phyloP scores from a whole-genome alignment of 305 asterid species.

The Andrographis paniculata region DNA sequence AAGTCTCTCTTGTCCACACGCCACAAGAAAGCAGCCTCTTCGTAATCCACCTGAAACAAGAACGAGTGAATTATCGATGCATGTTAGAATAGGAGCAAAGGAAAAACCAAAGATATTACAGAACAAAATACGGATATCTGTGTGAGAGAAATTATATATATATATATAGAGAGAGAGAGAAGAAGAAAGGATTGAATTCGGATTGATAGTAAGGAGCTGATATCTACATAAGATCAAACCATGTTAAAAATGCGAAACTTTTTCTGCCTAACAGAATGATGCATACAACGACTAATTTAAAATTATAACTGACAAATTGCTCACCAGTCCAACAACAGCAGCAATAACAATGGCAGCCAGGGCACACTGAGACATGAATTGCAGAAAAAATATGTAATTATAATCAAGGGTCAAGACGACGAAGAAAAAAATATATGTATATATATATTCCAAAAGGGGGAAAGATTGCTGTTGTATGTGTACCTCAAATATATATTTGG shows the following conservation, averaged over 20 bases:
- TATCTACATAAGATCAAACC: too few relatives aligned
- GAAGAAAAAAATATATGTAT: too few relatives aligned
- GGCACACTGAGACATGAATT: slow-evolving; percentile 59
- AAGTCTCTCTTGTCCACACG: slow-evolving; percentile 91
- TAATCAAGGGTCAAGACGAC: slow-evolving; percentile 10
- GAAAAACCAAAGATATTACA: too few relatives aligned
- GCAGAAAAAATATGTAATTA: slow-evolving; percentile 17
- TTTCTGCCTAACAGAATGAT: too few relatives aligned
- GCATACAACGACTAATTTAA: too few relatives aligned
- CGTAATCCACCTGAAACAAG: slow-evolving; percentile 84
- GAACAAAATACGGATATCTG: too few relatives aligned
- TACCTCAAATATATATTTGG: too few relatives aligned
- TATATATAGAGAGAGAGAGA: background rate
- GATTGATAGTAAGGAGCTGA: too few relatives aligned
- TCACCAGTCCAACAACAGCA: slow-evolving; percentile 97
- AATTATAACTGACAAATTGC: slow-evolving; percentile 25
- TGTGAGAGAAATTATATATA: slow-evolving; percentile 1
- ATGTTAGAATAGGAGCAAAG: slow-evolving; percentile 19
- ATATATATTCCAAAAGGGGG: too few relatives aligned
- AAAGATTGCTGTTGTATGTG: too few relatives aligned
- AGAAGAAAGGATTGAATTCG: too few relatives aligned
- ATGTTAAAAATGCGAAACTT: too few relatives aligned
- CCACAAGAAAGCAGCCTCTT: slow-evolving; percentile 93
- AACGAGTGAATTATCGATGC: slow-evolving; percentile 14
- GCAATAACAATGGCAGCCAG: slow-evolving; percentile 97